Percentiles rank a stretch among this genome's conserved stretches.
These are phyloP conservation scores for Suhomyces chickasaworum DNA, from an alignment of 1,139 yeast species.

Conservation along the genomic window DNA sequence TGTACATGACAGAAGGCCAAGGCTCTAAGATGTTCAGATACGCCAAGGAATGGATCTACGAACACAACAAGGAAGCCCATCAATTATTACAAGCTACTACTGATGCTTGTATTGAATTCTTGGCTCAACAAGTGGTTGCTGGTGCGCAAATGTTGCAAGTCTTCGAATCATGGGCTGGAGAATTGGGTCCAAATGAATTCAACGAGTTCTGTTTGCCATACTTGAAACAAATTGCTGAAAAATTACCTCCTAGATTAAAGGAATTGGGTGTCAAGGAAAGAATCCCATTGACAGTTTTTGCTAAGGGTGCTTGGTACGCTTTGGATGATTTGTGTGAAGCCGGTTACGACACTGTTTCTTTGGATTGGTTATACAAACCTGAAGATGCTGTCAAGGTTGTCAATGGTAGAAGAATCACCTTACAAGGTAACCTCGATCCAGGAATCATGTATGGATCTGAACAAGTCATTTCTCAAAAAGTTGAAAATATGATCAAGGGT, in stretches of 20 bases:
- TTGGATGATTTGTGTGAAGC: conserved; percentile 78
- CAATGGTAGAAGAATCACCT: conserved; percentile 71
- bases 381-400: conserved; percentile 80
- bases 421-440: conserved; percentile 96
- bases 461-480: conserved; percentile 77
- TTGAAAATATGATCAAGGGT: conserved; percentile 82
- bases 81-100: conserved; percentile 74
- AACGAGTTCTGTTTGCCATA: conserved; percentile 87
- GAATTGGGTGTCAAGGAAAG: conserved; percentile 72
- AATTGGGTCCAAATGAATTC: conserved; percentile 87
- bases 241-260: conserved; percentile 66
- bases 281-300: conserved; percentile 87
- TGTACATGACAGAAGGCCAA: conserved; percentile 97
- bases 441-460: conserved; percentile 90
- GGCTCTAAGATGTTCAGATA: conserved; percentile 89
- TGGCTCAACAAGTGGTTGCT: conserved; percentile 93
- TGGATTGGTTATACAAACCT: conserved; percentile 92
- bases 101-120: conserved; percentile 87
- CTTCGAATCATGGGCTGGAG: conserved; percentile 98
- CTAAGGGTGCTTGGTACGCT: conserved; percentile 98
- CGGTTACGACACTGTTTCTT: conserved; percentile 86
- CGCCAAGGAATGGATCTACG: conserved; percentile 91
- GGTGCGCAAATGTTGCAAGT: conserved; percentile 98
- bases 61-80: conserved; percentile 72
- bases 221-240: conserved; percentile 69